These are phyloP conservation scores for Remersonia thermophila DNA, from an alignment of 2,329 filamentous ascomycete genomes.

Conservation along the genomic window DNA sequence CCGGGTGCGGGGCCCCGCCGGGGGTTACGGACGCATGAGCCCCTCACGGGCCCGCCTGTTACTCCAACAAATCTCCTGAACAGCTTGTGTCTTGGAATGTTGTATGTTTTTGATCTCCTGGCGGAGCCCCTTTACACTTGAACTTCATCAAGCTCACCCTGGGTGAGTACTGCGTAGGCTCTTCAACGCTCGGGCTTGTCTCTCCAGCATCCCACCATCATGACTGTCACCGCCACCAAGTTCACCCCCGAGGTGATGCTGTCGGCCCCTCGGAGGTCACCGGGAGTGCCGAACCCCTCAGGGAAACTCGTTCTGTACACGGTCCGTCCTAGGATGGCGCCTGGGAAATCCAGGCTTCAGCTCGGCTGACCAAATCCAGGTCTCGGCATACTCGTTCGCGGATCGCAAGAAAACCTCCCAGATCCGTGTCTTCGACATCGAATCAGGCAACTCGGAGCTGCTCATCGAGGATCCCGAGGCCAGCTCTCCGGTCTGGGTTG, in stretches of 20 bases:
- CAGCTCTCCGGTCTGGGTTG: constrained; percentile 66
- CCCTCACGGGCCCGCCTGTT: too few species aligned
- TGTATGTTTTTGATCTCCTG: too few species aligned
- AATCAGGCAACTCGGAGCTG: constrained; percentile 50
- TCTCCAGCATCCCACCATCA: constrained; percentile 23
- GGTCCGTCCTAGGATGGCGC: constrained; percentile 24
- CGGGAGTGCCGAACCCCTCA: constrained; percentile 55
- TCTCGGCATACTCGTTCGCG: constrained; percentile 70
- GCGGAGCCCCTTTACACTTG: too few species aligned
- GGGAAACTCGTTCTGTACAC: constrained; percentile 55
- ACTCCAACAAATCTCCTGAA: too few species aligned
- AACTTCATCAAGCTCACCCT: too few species aligned
- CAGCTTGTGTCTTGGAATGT: too few species aligned
- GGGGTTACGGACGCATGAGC: too few species aligned
- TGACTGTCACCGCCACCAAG: constrained; percentile 58
- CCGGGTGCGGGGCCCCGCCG: too few species aligned
- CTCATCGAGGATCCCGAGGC: constrained; percentile 53
- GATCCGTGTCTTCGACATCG: constrained; percentile 57
- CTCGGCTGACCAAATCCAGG: constrained; percentile 21
- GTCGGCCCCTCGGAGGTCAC: constrained; percentile 59
- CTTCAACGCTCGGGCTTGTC: too few species aligned
- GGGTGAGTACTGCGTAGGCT: too few species aligned
- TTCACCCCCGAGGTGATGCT: constrained; percentile 70
- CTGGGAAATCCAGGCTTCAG: neutral
- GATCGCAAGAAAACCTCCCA: constrained; percentile 56